These are phyloP conservation scores for Diaporthe aspalathi DNA, from an alignment of 2,329 filamentous ascomycete species.

Conservation along the genomic window DNA sequence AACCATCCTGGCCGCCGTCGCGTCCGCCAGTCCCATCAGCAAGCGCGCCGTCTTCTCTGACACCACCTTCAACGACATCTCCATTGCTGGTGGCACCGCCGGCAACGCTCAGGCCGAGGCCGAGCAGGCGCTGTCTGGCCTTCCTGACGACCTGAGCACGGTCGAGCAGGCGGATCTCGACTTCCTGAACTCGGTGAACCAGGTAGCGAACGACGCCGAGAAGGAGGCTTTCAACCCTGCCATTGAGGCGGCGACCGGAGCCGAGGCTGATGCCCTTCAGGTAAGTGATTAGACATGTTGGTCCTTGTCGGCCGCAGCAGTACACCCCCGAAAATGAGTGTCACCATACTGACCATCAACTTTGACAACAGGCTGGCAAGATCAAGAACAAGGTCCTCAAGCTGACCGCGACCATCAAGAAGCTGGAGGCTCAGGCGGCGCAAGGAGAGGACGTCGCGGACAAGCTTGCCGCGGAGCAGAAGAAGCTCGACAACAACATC, in stretches of 20 bases:
- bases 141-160: constrained; percentile 50
- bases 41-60: constrained; percentile 45
- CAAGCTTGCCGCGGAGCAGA: constrained; percentile 55
- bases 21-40: constrained; percentile 38
- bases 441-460: constrained; percentile 53
- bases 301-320: neutral
- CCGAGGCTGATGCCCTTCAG: constrained; percentile 54
- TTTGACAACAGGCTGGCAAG: constrained; percentile 52
- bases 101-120: constrained; percentile 51
- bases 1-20: constrained; percentile 40
- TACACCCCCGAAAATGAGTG: neutral
- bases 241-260: constrained; percentile 53
- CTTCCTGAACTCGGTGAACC: constrained; percentile 55
- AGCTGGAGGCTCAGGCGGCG: constrained; percentile 57
- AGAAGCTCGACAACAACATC: constrained; percentile 60
- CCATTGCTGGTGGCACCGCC: constrained; percentile 50
- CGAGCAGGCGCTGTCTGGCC: constrained; percentile 45
- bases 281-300: constrained; percentile 42
- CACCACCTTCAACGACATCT: constrained; percentile 51
- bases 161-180: constrained; percentile 55
- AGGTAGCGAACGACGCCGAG: constrained; percentile 60
- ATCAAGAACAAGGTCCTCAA: constrained; percentile 64
- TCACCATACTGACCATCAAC: neutral
- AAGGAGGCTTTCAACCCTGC: constrained; percentile 58
- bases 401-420: constrained; percentile 56